phyloP scores from a whole-genome alignment of 2,329 filamentous ascomycete species.

The Penicillium sclerotiorum region DNA sequence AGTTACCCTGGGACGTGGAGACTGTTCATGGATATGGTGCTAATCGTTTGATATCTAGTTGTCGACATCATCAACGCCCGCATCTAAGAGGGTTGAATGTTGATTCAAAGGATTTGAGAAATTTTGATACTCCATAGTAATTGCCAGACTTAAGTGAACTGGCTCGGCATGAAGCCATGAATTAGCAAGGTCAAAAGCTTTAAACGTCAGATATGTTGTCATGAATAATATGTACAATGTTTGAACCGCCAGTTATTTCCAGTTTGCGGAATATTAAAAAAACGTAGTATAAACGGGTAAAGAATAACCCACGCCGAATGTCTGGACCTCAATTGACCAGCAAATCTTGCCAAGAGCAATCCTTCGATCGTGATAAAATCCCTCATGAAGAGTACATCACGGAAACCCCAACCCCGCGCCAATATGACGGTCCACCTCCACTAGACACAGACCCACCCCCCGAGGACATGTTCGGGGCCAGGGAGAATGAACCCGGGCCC shows the following conservation, averaged over 20 bases:
- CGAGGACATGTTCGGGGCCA: constrained; percentile 28
- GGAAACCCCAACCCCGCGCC: constrained; percentile 46
- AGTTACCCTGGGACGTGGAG: constrained; percentile 38
- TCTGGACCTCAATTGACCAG: background rate
- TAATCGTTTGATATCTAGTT: constrained; percentile 42
- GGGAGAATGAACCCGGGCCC: constrained; percentile 56
- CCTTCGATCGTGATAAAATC: background rate
- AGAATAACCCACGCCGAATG: background rate
- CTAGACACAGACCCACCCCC: constrained; percentile 29
- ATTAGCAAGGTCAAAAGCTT: constrained; percentile 20
- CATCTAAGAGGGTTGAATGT: constrained; percentile 44
- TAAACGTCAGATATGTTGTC: constrained; percentile 27
- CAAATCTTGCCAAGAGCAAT: background rate
- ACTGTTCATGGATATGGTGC: background rate
- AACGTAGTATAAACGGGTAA: background rate
- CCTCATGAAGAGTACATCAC: constrained; percentile 45
- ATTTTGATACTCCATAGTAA: constrained; percentile 21
- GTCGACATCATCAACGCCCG: constrained; percentile 71
- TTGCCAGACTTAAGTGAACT: constrained; percentile 7
- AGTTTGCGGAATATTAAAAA: constrained; percentile 14
- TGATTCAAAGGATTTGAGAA: constrained; percentile 8
- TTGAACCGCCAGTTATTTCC: constrained; percentile 14
- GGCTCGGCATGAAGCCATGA: constrained; percentile 8
- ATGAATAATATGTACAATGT: constrained; percentile 33
- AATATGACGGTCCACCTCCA: constrained; percentile 39